Evolutionary conservation across 192 early-diverging fungal species (phyloP).

Genomic region (Backusella liffmaniae): DNA sequence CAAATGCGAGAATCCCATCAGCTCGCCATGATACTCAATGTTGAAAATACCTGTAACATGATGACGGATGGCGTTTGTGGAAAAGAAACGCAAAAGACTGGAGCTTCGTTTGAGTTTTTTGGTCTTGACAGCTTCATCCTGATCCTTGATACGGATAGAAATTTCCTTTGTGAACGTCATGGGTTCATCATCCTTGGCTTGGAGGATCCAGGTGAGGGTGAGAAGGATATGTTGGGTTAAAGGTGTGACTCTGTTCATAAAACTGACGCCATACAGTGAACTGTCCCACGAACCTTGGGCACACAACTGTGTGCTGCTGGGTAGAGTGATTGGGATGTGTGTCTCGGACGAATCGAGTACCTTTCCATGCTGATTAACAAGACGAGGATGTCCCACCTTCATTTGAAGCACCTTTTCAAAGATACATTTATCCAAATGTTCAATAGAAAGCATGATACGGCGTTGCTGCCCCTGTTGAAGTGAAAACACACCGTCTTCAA

Average conservation of each 20-base stretch:
- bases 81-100: constrained; percentile 1
- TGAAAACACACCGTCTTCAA: constrained; percentile 43
- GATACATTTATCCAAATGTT: constrained; percentile 61
- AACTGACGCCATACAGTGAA: constrained; percentile 61
- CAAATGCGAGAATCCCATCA: not conserved
- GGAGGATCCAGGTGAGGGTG: constrained; percentile 50
- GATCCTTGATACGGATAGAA: constrained; percentile 55
- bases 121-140: not conserved
- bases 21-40: not conserved
- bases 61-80: not conserved
- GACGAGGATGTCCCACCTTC: constrained; percentile 42
- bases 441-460: constrained; percentile 61
- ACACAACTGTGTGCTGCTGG: constrained; percentile 36
- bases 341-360: constrained; percentile 40
- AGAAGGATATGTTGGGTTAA: constrained; percentile 55
- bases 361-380: constrained; percentile 52
- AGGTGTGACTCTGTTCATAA: constrained; percentile 61
- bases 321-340: constrained; percentile 41
- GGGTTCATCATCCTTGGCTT: constrained; percentile 45
- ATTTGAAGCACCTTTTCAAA: constrained; percentile 45
- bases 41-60: not conserved
- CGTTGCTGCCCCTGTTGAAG: constrained; percentile 76
- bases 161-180: constrained; percentile 59
- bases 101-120: not conserved
- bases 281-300: constrained; percentile 74